Conservation (phyloP, 129 eudicot genomes). For the Tagetes patula region DNA sequence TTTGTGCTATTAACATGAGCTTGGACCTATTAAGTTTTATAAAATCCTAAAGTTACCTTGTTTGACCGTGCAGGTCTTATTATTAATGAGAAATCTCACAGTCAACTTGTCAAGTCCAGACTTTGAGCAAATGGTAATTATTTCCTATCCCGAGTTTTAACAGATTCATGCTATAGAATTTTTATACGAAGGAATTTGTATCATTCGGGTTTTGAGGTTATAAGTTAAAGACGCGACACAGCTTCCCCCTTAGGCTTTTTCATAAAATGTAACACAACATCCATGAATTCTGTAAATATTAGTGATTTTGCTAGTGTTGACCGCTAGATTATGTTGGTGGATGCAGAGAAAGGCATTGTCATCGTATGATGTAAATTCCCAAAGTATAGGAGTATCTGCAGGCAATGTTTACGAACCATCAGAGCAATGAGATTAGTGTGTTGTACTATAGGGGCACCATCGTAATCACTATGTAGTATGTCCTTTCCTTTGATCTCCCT, state of each 20-base stretch:
- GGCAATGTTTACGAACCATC: conserved; percentile 49
- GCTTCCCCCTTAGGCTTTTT: background rate
- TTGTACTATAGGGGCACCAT: conserved; percentile 39
- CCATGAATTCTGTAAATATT: background rate
- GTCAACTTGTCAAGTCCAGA: conserved; percentile 92
- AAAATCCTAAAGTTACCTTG: background rate
- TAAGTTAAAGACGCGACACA: background rate
- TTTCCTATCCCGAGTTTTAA: conserved; percentile 19
- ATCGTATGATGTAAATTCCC: conserved; percentile 56
- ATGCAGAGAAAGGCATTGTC: conserved; percentile 82
- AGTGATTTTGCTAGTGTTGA: conserved; percentile 33
- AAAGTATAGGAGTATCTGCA: conserved; percentile 55
- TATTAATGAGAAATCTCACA: conserved; percentile 87
- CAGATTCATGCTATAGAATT: conserved; percentile 5
- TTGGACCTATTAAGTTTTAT: background rate
- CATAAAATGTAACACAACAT: background rate
- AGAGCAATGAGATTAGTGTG: conserved; percentile 49
- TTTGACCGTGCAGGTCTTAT: conserved; percentile 65
- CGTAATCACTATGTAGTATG: conserved; percentile 48
- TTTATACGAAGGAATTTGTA: conserved; percentile 2
- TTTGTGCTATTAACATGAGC: background rate
- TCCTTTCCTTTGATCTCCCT: conserved; percentile 27
- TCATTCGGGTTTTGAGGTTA: conserved; percentile 12
- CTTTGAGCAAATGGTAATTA: conserved; percentile 82
- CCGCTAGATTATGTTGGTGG: conserved; percentile 44